Percentiles rank a stretch among this genome's conserved stretches.
These are phyloP conservation scores for Arthrobotrys entomopaga DNA, from an alignment of 2,329 filamentous ascomycete genomes.

Conservation along the genomic window DNA sequence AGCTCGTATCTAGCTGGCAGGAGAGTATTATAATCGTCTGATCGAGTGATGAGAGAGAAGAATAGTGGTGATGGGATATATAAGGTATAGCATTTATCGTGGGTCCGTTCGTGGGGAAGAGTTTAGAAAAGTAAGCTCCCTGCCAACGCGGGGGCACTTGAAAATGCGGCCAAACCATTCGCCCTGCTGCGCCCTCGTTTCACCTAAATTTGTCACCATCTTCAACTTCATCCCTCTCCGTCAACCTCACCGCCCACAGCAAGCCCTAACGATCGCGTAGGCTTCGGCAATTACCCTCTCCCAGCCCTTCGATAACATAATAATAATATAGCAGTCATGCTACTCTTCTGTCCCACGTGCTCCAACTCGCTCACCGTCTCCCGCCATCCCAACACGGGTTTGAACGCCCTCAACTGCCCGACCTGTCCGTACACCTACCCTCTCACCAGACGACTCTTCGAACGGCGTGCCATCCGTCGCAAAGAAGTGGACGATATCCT, in stretches of 20 bases:
- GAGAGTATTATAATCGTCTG: background rate
- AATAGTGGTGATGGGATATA: background rate
- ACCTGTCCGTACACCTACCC: conserved; percentile 93
- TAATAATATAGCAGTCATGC: conserved; percentile 54
- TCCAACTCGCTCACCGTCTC: conserved; percentile 81
- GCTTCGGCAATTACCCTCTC: no score
- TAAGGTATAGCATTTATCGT: background rate
- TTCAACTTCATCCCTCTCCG: conserved; percentile 1
- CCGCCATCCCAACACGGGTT: conserved; percentile 61
- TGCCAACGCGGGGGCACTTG: conserved; percentile 20
- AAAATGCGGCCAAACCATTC: background rate
- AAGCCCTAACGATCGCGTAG: no score
- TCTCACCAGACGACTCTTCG: conserved; percentile 79
- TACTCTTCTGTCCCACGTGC: conserved; percentile 77
- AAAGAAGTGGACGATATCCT: conserved; percentile 90
- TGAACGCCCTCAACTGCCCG: conserved; percentile 91
- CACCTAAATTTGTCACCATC: conserved; percentile 40
- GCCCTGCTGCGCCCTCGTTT: conserved; percentile 23
- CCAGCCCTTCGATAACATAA: no score
- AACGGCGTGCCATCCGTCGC: conserved; percentile 80
- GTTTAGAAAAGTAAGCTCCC: conserved; percentile 3
- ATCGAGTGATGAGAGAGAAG: conserved; percentile 1
- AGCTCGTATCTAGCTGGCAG: background rate
- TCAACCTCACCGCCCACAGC: no score
- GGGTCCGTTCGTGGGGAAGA: background rate